These are phyloP conservation scores for Castanospermum australe DNA, from an alignment of 306 rosid species.

Conservation along the genomic window DNA sequence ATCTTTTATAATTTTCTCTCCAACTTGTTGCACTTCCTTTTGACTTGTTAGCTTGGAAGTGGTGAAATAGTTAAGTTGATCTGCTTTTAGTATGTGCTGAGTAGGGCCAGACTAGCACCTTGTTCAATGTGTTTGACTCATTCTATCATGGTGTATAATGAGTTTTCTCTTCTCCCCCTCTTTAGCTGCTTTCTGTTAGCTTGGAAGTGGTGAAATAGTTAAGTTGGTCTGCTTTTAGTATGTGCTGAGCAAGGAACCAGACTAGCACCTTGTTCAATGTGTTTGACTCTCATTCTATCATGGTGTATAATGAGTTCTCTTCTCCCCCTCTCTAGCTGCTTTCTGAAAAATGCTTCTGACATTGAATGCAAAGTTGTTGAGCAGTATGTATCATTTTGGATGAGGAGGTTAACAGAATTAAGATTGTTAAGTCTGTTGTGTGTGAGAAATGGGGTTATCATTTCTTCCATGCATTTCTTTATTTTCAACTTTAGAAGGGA, in stretches of 20 bases:
- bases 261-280: background rate
- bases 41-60: background rate
- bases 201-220: background rate
- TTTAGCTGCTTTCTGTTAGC: background rate
- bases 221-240: background rate
- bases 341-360: conserved; percentile 1
- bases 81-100: background rate
- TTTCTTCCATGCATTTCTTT: background rate
- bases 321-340: background rate
- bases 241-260: background rate
- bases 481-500: background rate
- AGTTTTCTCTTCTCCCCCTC: background rate
- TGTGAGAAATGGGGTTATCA: background rate
- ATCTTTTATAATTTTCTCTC: background rate
- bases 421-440: background rate
- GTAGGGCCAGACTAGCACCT: background rate
- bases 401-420: background rate
- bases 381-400: background rate
- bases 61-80: background rate
- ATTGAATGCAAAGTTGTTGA: background rate
- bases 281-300: background rate
- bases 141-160: background rate
- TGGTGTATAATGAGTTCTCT: background rate
- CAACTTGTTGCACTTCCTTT: background rate
- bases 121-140: background rate